Conservation (phyloP, 2,329 filamentous ascomycete species). For the Zymoseptoria crescenta region DNA sequence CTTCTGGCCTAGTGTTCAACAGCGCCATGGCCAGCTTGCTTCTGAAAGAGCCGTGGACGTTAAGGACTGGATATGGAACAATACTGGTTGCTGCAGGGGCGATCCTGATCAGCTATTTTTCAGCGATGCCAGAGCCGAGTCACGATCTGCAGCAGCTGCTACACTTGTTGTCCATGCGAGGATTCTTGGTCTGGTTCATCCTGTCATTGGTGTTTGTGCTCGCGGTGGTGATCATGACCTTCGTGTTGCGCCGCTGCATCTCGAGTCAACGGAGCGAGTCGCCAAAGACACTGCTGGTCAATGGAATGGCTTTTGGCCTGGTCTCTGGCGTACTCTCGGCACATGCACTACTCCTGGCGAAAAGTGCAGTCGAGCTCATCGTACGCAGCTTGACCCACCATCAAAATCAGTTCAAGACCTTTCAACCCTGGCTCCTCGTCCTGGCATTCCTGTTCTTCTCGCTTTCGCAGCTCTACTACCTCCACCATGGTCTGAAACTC, state of each 20-base stretch:
- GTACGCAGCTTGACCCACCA: constrained; percentile 78
- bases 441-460: constrained; percentile 73
- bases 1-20: constrained; percentile 95
- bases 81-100: constrained; percentile 80
- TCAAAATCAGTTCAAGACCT: constrained; percentile 87
- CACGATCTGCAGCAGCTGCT: constrained; percentile 81
- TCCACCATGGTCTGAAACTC: constrained; percentile 87
- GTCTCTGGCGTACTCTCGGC: constrained; percentile 87
- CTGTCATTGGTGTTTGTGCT: constrained; percentile 65
- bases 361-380: constrained; percentile 90
- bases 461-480: constrained; percentile 85
- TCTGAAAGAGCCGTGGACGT: constrained; percentile 86
- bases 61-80: constrained; percentile 85
- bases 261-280: constrained; percentile 25
- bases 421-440: constrained; percentile 90
- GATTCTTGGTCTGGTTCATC: constrained; percentile 85
- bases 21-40: constrained; percentile 93
- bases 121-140: constrained; percentile 85
- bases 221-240: constrained; percentile 57
- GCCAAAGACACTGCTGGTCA: constrained; percentile 50
- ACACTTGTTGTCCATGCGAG: constrained; percentile 59
- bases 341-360: constrained; percentile 85
- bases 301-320: constrained; percentile 80
- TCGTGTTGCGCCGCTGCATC: constrained; percentile 35
- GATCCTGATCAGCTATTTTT: constrained; percentile 87